Evolutionary conservation across 345 rosid genomes (phyloP).

Genomic region (Psidium guajava): DNA sequence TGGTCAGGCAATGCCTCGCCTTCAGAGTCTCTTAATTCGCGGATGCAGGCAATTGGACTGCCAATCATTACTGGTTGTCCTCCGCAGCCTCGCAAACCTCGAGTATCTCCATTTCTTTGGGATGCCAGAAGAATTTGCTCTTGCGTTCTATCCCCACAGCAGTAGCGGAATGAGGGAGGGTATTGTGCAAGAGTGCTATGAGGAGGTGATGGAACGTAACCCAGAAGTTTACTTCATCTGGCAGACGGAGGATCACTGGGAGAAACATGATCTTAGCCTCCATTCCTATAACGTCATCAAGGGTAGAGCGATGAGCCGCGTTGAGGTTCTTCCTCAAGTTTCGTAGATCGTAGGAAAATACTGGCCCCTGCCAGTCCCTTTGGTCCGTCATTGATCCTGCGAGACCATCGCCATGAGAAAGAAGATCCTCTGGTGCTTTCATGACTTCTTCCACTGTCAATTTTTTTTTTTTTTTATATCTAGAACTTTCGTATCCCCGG

Average conservation of each 20-base stretch:
- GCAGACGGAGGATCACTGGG: background rate
- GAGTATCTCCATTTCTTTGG: too few species aligned
- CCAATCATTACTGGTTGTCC: too few species aligned
- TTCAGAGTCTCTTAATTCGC: too few species aligned
- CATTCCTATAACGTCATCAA: background rate
- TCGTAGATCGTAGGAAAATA: background rate
- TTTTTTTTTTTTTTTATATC: too few species aligned
- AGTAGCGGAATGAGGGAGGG: background rate
- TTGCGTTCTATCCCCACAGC: background rate
- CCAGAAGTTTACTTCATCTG: rapidly evolving
- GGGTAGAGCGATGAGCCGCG: background rate
- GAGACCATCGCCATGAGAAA: rapidly evolving
- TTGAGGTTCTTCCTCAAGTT: background rate
- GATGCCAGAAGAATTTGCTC: too few species aligned
- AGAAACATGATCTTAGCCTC: background rate
- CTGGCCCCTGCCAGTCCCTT: background rate
- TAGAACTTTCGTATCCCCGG: too few species aligned
- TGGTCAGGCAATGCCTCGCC: too few species aligned
- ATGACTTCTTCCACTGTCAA: too few species aligned
- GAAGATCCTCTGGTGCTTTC: background rate
- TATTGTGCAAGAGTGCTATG: background rate
- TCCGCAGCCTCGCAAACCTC: too few species aligned
- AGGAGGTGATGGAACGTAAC: background rate
- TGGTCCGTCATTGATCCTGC: rapidly evolving
- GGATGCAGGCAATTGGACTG: too few species aligned